Conservation (phyloP, 805 yeast genomes). For the Wickerhamiella azyma region DNA sequence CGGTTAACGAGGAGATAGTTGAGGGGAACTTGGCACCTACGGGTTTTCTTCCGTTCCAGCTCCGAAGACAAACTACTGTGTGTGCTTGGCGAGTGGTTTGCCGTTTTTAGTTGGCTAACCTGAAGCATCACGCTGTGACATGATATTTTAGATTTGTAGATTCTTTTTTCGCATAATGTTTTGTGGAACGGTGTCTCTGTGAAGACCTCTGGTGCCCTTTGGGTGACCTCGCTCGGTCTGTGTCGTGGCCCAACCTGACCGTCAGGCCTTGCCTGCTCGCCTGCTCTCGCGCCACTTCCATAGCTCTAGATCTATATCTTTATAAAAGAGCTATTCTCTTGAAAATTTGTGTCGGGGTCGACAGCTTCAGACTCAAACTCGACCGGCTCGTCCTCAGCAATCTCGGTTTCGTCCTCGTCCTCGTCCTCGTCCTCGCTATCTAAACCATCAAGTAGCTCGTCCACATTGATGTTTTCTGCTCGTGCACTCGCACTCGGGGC, state of each 20-base stretch:
- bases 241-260: too few relatives aligned
- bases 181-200: too few relatives aligned
- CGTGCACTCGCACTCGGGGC: not conserved
- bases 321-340: not conserved
- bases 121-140: conserved; percentile 25
- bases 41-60: conserved; percentile 29
- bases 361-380: conserved; percentile 6
- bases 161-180: too few relatives aligned
- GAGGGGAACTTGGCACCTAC: conserved; percentile 21
- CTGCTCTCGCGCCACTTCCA: too few relatives aligned
- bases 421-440: conserved; percentile 12
- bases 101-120: conserved; percentile 12
- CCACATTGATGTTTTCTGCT: conserved; percentile 18
- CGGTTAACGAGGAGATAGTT: conserved; percentile 15
- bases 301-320: not conserved
- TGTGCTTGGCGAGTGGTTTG: conserved; percentile 20
- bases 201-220: too few relatives aligned
- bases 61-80: conserved; percentile 24
- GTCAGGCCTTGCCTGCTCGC: too few relatives aligned
- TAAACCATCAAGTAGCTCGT: conserved; percentile 8
- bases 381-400: conserved; percentile 8
- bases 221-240: too few relatives aligned
- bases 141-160: not conserved
- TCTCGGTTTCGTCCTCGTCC: conserved; percentile 3
- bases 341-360: not conserved